Conservation (phyloP, 1,139 yeast genomes). For the Schizosaccharomyces versatilis region DNA sequence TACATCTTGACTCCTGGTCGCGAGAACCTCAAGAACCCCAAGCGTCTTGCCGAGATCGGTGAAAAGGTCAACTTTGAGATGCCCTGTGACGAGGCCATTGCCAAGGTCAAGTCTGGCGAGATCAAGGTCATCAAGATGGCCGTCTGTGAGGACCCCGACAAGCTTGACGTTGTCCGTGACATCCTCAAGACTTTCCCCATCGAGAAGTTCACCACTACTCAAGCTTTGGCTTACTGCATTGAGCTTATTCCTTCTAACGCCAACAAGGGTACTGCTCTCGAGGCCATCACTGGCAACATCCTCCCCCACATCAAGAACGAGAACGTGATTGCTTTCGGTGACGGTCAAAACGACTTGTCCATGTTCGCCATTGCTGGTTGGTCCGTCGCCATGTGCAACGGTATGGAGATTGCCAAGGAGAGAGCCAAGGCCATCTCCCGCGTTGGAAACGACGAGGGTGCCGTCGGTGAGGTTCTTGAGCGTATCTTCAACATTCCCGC, state of each 20-base stretch:
- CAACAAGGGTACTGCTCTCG: slow-evolving; percentile 8
- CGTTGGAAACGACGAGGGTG: slow-evolving; percentile 8
- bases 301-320: slow-evolving; percentile 3
- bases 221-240: slow-evolving; percentile 9
- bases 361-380: slow-evolving; percentile 10
- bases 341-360: slow-evolving; percentile 9
- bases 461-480: slow-evolving; percentile 4
- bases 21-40: slow-evolving; percentile 6
- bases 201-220: slow-evolving; percentile 7
- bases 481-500: slow-evolving; percentile 3
- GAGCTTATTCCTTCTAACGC: slow-evolving; percentile 9
- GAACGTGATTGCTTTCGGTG: slow-evolving; percentile 8
- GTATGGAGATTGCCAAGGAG: slow-evolving; percentile 8
- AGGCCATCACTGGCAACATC: slow-evolving; percentile 3
- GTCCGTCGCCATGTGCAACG: slow-evolving; percentile 9
- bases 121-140: slow-evolving; percentile 9
- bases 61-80: neutral
- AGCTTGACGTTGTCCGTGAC: slow-evolving; percentile 1
- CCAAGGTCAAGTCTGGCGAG: slow-evolving; percentile 5
- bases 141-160: slow-evolving; percentile 4
- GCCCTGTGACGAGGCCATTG: slow-evolving; percentile 1
- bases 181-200: slow-evolving; percentile 3
- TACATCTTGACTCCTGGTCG: slow-evolving; percentile 7
- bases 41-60: slow-evolving; percentile 1
- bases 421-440: slow-evolving; percentile 4